phyloP scores from a whole-genome alignment of 371 early-diverging fungal genomes.

The Parasitella parasitica region DNA sequence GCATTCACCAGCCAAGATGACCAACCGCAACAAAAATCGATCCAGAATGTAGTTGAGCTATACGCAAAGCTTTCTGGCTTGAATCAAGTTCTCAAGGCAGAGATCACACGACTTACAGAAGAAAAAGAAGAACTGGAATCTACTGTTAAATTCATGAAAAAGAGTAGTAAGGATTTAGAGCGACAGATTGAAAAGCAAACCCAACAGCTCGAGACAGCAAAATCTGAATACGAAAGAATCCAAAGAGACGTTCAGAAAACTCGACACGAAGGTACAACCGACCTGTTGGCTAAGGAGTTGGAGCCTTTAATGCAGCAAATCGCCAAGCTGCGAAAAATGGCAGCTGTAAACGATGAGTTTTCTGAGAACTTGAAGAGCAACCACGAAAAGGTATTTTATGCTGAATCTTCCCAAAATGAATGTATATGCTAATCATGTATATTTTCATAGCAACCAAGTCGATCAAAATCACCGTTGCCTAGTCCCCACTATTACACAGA shows the following conservation, averaged over 20 bases:
- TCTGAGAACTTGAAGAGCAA: background rate
- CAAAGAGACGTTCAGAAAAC: slow-evolving; percentile 17
- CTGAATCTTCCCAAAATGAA: background rate
- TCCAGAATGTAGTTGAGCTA: slow-evolving; percentile 15
- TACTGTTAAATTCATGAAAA: slow-evolving; percentile 15
- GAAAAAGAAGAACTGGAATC: slow-evolving; percentile 24
- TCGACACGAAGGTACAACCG: slow-evolving; percentile 15
- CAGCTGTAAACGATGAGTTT: background rate
- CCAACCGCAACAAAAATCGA: background rate
- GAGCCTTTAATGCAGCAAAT: slow-evolving; percentile 42
- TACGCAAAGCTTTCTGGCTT: slow-evolving; percentile 24
- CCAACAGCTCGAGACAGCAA: slow-evolving; percentile 20
- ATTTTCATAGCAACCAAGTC: background rate
- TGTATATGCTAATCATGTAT: background rate
- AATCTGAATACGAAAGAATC: slow-evolving; percentile 32
- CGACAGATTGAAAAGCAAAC: slow-evolving; percentile 26
- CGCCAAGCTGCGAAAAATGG: slow-evolving; percentile 23
- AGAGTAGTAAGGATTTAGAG: slow-evolving; percentile 22
- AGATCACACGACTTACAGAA: slow-evolving; percentile 25
- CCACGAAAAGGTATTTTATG: background rate
- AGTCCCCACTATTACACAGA: slow-evolving; percentile 1
- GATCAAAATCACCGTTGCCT: slow-evolving; percentile 11
- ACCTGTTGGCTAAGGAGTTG: slow-evolving; percentile 30
- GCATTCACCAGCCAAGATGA: background rate
- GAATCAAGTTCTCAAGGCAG: slow-evolving; percentile 21